Conservation (phyloP, 1,139 yeast species). For the Diutina sp. region DNA sequence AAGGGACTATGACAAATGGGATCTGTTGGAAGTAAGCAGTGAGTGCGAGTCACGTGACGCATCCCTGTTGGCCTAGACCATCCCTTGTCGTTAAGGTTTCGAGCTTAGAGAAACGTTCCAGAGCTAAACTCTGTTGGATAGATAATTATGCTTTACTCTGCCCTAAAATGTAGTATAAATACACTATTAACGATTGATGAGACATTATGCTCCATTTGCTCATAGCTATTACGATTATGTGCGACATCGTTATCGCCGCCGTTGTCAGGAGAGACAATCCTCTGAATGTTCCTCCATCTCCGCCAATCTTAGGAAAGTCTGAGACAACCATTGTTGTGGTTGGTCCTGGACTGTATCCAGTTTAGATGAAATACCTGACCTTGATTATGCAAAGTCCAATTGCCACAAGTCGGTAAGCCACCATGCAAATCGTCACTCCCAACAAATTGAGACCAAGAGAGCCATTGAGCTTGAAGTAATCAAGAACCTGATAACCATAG, state of each 20-base stretch:
- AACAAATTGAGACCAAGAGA: conserved; percentile 20
- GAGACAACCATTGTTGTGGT: background rate
- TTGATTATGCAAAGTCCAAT: conserved; percentile 3
- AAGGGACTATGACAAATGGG: background rate
- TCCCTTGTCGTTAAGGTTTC: background rate
- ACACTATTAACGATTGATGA: background rate
- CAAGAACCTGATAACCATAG: conserved; percentile 23
- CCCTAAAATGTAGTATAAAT: background rate
- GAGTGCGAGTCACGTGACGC: background rate
- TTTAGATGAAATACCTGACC: background rate
- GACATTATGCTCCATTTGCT: background rate
- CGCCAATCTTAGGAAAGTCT: too few relatives aligned
- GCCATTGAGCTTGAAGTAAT: conserved; percentile 18
- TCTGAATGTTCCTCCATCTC: background rate
- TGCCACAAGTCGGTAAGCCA: conserved; percentile 22
- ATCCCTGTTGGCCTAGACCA: background rate
- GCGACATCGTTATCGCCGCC: background rate
- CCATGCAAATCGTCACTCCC: conserved; percentile 22
- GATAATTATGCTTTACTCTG: background rate
- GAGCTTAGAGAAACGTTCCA: background rate
- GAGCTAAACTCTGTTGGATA: background rate
- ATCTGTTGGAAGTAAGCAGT: background rate
- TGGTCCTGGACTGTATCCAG: background rate
- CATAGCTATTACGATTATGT: background rate
- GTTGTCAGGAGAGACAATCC: background rate